These are phyloP conservation scores for Calonectria crousiana DNA, from an alignment of 2,329 filamentous ascomycete species.

Conservation along the genomic window DNA sequence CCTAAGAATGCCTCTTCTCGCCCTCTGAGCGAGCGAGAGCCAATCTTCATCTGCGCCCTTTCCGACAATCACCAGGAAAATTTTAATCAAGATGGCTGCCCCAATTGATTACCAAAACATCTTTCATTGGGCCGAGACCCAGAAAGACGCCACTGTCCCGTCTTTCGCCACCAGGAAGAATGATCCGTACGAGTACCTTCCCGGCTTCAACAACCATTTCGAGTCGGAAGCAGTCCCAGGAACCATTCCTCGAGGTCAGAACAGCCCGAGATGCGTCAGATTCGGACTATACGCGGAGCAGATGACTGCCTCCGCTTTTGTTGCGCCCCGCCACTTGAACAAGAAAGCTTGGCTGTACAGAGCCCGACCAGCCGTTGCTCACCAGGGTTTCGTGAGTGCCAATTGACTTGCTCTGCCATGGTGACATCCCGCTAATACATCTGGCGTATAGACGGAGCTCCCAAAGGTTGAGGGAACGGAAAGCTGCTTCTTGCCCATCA, in stretches of 20 bases:
- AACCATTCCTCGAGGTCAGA: conserved; percentile 60
- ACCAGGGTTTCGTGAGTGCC: conserved; percentile 42
- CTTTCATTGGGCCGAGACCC: conserved; percentile 71
- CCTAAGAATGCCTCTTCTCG: not conserved
- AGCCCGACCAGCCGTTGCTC: conserved; percentile 46
- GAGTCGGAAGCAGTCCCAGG: conserved; percentile 59
- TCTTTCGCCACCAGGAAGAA: conserved; percentile 60
- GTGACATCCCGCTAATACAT: not conserved
- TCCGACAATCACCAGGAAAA: not conserved
- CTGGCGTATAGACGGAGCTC: conserved; percentile 34
- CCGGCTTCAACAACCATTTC: conserved; percentile 64
- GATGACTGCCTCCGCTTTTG: conserved; percentile 53
- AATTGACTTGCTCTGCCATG: accelerated
- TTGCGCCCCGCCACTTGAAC: conserved; percentile 45
- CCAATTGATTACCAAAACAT: conserved; percentile 60
- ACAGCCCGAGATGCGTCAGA: conserved; percentile 55
- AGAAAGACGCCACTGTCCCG: conserved; percentile 66
- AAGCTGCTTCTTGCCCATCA: conserved; percentile 41
- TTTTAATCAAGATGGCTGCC: not conserved
- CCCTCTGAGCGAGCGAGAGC: not conserved
- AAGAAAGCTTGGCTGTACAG: conserved; percentile 49
- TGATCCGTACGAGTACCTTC: conserved; percentile 65
- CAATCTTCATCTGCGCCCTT: not conserved
- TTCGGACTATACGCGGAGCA: conserved; percentile 57
- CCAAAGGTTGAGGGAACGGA: conserved; percentile 40